Percentiles rank a stretch among this genome's conserved stretches.
These are phyloP conservation scores for Quercus dentata DNA, from an alignment of 306 rosid genomes.

Conservation along the genomic window DNA sequence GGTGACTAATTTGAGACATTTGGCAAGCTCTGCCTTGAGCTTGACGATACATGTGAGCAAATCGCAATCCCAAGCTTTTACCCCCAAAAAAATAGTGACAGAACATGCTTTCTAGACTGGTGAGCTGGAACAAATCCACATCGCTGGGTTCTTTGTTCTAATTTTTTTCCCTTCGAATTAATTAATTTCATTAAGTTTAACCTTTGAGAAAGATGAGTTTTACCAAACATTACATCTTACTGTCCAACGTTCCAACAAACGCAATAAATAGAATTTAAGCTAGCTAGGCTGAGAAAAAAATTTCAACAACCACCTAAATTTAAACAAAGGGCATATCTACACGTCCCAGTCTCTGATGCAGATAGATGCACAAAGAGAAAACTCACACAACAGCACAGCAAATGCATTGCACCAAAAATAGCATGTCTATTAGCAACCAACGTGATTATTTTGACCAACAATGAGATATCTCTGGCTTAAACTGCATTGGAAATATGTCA, in stretches of 20 bases:
- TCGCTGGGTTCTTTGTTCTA: too few relatives aligned
- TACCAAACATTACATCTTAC: background rate
- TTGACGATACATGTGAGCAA: too few relatives aligned
- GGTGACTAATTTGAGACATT: too few relatives aligned
- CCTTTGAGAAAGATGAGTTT: background rate
- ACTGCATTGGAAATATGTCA: background rate
- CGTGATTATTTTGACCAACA: background rate
- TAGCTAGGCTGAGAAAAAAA: background rate
- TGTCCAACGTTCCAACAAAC: background rate
- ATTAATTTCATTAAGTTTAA: background rate
- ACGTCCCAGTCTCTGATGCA: slow-evolving; percentile 13
- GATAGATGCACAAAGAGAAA: slow-evolving; percentile 1
- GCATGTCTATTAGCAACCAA: background rate
- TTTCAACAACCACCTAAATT: background rate
- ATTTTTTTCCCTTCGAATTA: too few relatives aligned
- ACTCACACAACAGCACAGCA: background rate
- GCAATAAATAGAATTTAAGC: background rate
- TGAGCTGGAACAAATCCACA: too few relatives aligned
- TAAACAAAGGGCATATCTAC: background rate
- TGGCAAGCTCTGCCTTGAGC: too few relatives aligned
- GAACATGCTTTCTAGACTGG: too few relatives aligned
- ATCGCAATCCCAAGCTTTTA: too few relatives aligned
- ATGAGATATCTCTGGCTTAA: background rate
- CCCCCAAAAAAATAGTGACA: too few relatives aligned
- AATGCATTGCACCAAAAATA: background rate